Evolutionary conservation across 1,284 basidiomycete species (phyloP).

Genomic region (Sphaerobolus stellatus): DNA sequence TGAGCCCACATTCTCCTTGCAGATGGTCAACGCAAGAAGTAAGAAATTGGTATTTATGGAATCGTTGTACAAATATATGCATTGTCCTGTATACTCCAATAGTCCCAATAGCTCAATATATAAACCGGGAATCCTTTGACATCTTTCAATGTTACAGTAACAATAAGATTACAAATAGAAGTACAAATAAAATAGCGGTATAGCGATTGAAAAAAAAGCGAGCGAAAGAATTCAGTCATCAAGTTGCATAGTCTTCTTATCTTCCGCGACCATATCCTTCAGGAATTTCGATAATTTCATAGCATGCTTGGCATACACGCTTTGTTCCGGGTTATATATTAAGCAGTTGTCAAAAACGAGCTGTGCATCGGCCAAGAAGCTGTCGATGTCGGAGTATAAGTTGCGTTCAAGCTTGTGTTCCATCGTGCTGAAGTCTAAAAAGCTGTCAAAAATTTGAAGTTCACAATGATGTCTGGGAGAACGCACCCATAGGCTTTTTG

Average conservation of each 20-base stretch:
- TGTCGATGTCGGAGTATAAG: conserved; percentile 75
- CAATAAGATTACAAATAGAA: too few relatives aligned
- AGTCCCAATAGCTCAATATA: too few relatives aligned
- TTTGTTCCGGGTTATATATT: conserved; percentile 83
- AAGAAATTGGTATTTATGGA: background rate
- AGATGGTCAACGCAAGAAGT: conserved; percentile 44
- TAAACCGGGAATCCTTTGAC: too few relatives aligned
- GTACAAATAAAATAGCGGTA: too few relatives aligned
- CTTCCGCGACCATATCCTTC: conserved; percentile 49
- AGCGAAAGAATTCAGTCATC: too few relatives aligned
- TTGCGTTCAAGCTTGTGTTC: conserved; percentile 87
- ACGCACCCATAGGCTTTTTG: conserved; percentile 90
- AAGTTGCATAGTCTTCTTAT: conserved; percentile 10
- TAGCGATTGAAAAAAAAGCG: too few relatives aligned
- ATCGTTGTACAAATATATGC: background rate
- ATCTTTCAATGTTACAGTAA: too few relatives aligned
- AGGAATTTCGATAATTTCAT: conserved; percentile 76
- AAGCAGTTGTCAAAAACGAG: conserved; percentile 92
- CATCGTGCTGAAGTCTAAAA: conserved; percentile 86
- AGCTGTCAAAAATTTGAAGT: too few relatives aligned
- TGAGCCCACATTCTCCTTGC: conserved; percentile 7
- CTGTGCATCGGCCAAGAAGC: conserved; percentile 79
- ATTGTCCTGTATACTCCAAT: too few relatives aligned
- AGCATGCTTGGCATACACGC: conserved; percentile 86
- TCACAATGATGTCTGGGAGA: too few relatives aligned